Evolutionary conservation across 805 yeast genomes (phyloP).

Genomic region (Hagleromyces aurorensis): DNA sequence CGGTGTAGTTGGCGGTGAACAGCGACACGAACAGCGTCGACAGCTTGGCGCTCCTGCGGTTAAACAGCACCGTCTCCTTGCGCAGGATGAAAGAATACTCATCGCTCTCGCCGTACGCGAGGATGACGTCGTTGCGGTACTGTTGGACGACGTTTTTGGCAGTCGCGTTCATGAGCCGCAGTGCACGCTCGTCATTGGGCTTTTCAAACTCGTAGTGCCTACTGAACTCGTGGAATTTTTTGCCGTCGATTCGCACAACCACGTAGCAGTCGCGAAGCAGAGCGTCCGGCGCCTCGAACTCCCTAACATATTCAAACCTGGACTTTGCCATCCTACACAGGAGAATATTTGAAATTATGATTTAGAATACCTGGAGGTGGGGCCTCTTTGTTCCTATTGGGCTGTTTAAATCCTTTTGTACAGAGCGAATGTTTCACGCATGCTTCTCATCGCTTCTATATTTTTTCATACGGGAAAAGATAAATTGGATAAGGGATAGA

Average conservation of each 20-base stretch:
- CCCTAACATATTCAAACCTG: constrained; percentile 76
- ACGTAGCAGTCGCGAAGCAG: constrained; percentile 76
- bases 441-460: too few relatives aligned
- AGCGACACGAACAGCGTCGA: constrained; percentile 75
- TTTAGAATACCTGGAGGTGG: too few relatives aligned
- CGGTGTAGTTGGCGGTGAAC: constrained; percentile 69
- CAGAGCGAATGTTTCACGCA: too few relatives aligned
- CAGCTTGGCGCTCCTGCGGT: constrained; percentile 72
- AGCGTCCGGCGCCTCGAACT: constrained; percentile 65
- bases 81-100: constrained; percentile 80
- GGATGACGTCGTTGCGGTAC: constrained; percentile 57
- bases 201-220: constrained; percentile 65
- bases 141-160: constrained; percentile 58
- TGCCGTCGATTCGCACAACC: constrained; percentile 83
- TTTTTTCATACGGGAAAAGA: too few relatives aligned
- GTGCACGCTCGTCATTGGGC: constrained; percentile 79
- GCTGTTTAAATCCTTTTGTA: too few relatives aligned
- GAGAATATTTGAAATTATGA: too few relatives aligned
- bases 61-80: constrained; percentile 59
- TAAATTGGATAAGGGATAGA: too few relatives aligned
- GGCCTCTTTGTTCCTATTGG: too few relatives aligned
- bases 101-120: constrained; percentile 94
- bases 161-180: constrained; percentile 72
- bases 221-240: constrained; percentile 86
- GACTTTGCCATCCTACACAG: constrained; percentile 74